A percentile compares a stretch with the other conserved stretches of the same genome.
Conservation (phyloP, 2,329 filamentous ascomycete genomes). For the Pestalotiopsis sp. region DNA sequence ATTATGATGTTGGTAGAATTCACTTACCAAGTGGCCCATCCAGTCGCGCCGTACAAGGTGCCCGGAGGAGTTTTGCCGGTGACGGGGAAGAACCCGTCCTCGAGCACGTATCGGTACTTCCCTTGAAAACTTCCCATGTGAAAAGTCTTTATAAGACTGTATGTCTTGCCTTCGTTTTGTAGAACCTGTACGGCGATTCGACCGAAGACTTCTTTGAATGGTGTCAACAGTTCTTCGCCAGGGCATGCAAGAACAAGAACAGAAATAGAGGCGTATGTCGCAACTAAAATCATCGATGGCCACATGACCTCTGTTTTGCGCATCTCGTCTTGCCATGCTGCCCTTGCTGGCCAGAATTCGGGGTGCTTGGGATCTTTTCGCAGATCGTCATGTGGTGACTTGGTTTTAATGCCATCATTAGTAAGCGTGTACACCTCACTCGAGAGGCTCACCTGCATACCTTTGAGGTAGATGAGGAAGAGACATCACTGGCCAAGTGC, state of each 20-base stretch:
- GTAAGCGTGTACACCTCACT: too few relatives aligned
- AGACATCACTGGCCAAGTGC: too few relatives aligned
- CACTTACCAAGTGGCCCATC: background rate
- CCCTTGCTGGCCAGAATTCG: background rate
- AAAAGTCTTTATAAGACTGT: background rate
- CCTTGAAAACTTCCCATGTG: background rate
- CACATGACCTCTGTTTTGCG: background rate
- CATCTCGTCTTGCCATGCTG: background rate
- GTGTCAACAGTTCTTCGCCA: background rate
- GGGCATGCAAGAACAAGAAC: background rate
- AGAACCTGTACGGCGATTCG: background rate
- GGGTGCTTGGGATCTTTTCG: background rate
- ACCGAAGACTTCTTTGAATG: background rate
- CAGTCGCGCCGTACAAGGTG: background rate
- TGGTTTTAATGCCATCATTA: too few relatives aligned
- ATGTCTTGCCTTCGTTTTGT: background rate
- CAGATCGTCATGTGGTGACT: background rate
- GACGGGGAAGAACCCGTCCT: background rate
- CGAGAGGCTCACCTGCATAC: too few relatives aligned
- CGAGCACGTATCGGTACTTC: background rate
- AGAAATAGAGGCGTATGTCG: background rate
- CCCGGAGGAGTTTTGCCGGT: background rate
- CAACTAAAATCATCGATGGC: background rate
- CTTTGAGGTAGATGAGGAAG: too few relatives aligned
- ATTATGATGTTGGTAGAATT: background rate